Base-by-base conservation (phyloP, 2,329 filamentous ascomycete species). In the Arthrobotrys entomopaga region DNA sequence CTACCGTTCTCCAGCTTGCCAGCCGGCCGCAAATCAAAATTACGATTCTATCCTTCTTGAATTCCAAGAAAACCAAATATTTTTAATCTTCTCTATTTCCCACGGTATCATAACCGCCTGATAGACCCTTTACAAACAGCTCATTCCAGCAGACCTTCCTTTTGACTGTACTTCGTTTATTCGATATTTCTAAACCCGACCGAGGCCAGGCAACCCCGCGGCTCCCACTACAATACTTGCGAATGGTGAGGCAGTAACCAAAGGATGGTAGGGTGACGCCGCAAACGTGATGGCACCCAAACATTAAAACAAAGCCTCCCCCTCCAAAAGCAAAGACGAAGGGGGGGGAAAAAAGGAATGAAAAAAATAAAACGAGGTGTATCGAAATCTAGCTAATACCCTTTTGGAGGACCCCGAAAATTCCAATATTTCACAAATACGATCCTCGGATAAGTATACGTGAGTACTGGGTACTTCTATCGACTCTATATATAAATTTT, bases 281-380 rank as follows among this genome's bases (percentile, higher is more conserved):
- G 67, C 67, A 72, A 72, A 65, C 67, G 67, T 72, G 67, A 71
- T 71, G 60, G 53, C 58, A 52, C 60, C 67, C 29, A 65, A 60
- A 56, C 48, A 72, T 53, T n/a, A n/a, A n/a, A n/a, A n/a, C n/a
- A n/a, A n/a, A n/a, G n/a, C n/a, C n/a, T n/a, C n/a, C 59, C 67
- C 67, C 60, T 59, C 46, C 60, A 49, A 58, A 54, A 54, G 24
- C 24, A 38, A 50, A 50, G 19, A 48, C 43, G 19, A 20, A 48
- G 13, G 43, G 15, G 43, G 15, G 13, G 7, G 15, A 20, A 48
- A 48, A 2, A 48, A 48, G 19, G 19, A 48, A 20, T n/a, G 43
- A 48, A 48, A 48, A 48, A 48, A 20, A 6, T 7, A 48, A 48
- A 48, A 48, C 43, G 29, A 34, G 29, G 10, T 34, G 29, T 34